Conservation (phyloP, 176 grass and related monocot genomes). For the Oryza glaberrima region DNA sequence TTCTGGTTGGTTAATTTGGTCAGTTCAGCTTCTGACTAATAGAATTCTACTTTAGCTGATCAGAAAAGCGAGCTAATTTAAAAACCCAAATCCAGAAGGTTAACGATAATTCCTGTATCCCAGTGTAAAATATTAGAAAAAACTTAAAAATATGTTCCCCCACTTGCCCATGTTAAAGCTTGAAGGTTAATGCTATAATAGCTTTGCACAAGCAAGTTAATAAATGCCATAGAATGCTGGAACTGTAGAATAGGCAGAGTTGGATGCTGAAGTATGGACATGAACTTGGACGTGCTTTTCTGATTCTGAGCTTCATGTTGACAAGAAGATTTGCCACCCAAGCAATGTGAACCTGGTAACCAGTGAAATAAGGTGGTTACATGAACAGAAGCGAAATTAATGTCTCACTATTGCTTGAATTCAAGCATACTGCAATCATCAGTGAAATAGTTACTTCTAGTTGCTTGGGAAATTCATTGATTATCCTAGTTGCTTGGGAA, state of each 20-base stretch:
- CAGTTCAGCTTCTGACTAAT: background rate
- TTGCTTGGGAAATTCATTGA: too few relatives aligned
- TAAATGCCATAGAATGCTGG: background rate
- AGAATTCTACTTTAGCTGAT: background rate
- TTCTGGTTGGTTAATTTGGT: background rate
- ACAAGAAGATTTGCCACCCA: background rate
- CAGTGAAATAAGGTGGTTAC: conserved; percentile 7
- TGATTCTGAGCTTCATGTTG: background rate
- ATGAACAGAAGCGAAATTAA: background rate
- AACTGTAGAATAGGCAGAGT: background rate
- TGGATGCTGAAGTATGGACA: background rate
- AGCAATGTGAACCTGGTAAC: background rate
- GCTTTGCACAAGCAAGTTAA: background rate
- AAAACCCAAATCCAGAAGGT: background rate
- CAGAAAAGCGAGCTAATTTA: background rate
- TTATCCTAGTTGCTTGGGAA: too few relatives aligned
- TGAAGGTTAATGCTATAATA: background rate
- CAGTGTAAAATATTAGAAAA: background rate
- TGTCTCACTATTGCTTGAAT: background rate
- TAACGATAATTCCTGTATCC: background rate
- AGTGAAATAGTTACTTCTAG: background rate
- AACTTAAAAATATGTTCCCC: background rate
- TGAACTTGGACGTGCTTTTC: background rate
- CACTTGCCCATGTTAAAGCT: background rate
- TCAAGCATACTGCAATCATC: background rate